Conservation (phyloP, 441 rosid genomes). For the Populus hybrid region DNA sequence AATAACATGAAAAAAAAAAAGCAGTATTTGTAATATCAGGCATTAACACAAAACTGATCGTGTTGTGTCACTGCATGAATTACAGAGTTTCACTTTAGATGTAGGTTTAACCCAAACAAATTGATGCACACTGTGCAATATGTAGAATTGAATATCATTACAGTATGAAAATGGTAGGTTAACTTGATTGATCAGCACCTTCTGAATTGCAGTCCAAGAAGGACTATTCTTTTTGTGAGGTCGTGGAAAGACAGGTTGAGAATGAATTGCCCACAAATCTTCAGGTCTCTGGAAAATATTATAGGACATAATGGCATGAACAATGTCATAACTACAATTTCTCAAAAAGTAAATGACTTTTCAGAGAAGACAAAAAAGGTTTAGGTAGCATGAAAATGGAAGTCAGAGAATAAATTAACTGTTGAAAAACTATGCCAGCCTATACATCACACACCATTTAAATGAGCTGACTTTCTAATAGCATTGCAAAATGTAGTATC, state of each 20-base stretch:
- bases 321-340: background rate
- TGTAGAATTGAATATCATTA: background rate
- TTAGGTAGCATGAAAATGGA: background rate
- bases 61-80: background rate
- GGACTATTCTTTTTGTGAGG: slow-evolving; percentile 77
- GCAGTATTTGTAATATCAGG: background rate
- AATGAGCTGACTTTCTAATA: background rate
- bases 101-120: background rate
- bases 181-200: slow-evolving; percentile 37
- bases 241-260: slow-evolving; percentile 69
- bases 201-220: slow-evolving; percentile 82
- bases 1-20: background rate
- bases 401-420: background rate
- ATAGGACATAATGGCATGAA: slow-evolving; percentile 18
- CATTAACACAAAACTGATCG: background rate
- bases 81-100: background rate
- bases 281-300: slow-evolving; percentile 74
- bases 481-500: background rate
- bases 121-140: background rate
- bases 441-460: background rate
- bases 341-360: background rate
- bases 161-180: background rate
- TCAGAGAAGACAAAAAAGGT: background rate
- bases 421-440: background rate
- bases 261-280: slow-evolving; percentile 91